Base-by-base conservation (phyloP, 2,329 filamentous ascomycete species). In the Trichoderma aggressivum region DNA sequence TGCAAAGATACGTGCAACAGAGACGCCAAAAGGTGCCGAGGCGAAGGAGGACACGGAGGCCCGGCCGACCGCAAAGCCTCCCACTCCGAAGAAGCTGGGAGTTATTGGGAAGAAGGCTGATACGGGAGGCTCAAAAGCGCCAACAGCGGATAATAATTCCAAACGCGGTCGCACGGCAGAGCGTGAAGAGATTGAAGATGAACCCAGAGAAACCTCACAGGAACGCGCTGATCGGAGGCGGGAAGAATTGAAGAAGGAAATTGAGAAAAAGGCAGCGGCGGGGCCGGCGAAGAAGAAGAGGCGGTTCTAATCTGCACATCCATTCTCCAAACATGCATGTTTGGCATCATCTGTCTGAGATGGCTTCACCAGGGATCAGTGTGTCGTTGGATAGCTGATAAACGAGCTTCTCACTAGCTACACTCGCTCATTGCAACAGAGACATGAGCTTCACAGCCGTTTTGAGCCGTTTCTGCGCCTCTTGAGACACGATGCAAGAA, bases 261-360 rank as follows among this genome's bases (percentile, higher is more conserved):
- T 87, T 16, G 83, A 87, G 73, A 83, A 77, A 71, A 86, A 86
- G 75, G 82, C 82, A 3, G 81, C 84, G 0, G 83, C 82, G 21
- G 84, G 84, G 1, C 87, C 87, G 5, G 81, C 80, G 7, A 87
- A 84, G 77, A 89, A 89, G 81, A 89, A 87, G 79, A 81, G 87
- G 56, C 86, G 82, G 64, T 89, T 89, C 72, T 89, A 76, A 72
- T 21, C 24, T 10, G 2, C n/a, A 8, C 1, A 21, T 21, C 5
- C 14, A 43, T 7, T 28, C 30, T 16, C 7, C 24, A n/a, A 24
- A 39, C 47, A 21, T 53, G 24, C 21, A 34, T 2, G 2, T 21
- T 24, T 2, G 21, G 47, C 55, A 14, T 60, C 6, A 68, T n/a
- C 28, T 30, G n/a, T 26, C 26, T 5, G 21, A 21, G 21, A 18